Conservation (phyloP, 1,284 basidiomycete species). For the Volvariella volvacea region DNA sequence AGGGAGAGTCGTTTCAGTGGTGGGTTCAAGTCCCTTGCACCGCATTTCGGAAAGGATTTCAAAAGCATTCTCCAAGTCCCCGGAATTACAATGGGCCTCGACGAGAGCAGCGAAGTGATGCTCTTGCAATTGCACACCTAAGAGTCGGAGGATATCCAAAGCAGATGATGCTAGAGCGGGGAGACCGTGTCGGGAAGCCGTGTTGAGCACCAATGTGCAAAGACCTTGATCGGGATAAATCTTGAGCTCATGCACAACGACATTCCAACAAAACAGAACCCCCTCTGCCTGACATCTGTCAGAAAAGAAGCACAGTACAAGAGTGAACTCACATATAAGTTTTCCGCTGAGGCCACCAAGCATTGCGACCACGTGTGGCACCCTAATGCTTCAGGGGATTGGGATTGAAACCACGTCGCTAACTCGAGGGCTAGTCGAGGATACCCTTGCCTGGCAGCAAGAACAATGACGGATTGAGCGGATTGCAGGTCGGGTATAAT, state of each 20-base stretch:
- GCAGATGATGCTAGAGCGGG: constrained; percentile 64
- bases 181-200: constrained; percentile 65
- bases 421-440: constrained; percentile 67
- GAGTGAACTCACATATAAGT: constrained; percentile 50
- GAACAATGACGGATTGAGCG: constrained; percentile 39
- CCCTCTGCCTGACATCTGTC: constrained; percentile 54
- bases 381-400: constrained; percentile 45
- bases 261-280: constrained; percentile 56
- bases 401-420: constrained; percentile 48
- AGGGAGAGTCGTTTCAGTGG: constrained; percentile 38
- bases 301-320: constrained; percentile 5
- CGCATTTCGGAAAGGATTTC: constrained; percentile 50
- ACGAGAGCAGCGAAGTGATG: constrained; percentile 66
- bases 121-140: constrained; percentile 51
- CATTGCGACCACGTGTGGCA: constrained; percentile 53
- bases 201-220: constrained; percentile 61
- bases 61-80: constrained; percentile 54
- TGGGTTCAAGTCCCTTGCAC: constrained; percentile 36
- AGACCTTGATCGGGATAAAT: constrained; percentile 70
- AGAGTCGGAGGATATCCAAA: constrained; percentile 43
- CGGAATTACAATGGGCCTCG: constrained; percentile 50
- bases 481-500: constrained; percentile 43
- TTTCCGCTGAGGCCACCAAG: constrained; percentile 49
- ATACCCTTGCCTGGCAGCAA: constrained; percentile 41
- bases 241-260: constrained; percentile 43